Percentiles rank a stretch among this genome's conserved stretches.
Conservation (phyloP, 78 protist species). For the Cavenderia fasciculata region DNA sequence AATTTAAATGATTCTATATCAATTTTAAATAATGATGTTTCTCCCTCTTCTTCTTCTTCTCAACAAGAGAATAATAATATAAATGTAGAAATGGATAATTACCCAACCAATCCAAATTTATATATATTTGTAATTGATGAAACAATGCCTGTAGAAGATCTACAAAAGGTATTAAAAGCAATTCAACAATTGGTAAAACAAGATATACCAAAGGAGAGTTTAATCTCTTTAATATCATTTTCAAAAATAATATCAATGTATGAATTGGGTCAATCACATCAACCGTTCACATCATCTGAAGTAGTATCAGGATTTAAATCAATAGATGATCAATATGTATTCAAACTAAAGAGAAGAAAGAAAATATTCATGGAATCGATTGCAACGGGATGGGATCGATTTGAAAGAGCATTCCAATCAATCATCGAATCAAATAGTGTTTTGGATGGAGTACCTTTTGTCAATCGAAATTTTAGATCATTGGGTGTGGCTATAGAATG, state of each 20-base stretch:
- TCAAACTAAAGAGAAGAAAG: not conserved
- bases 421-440: slow-evolving; percentile 10
- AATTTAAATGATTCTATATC: too few relatives aligned
- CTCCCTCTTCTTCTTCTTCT: too few relatives aligned
- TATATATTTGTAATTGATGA: slow-evolving; percentile 68
- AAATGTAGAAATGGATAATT: too few relatives aligned
- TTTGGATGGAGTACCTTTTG: not conserved
- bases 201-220: not conserved
- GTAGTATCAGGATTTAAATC: slow-evolving; percentile 15
- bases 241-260: slow-evolving; percentile 55
- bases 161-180: slow-evolving; percentile 18
- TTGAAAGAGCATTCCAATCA: not conserved
- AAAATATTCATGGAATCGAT: slow-evolving; percentile 22
- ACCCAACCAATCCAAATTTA: not conserved
- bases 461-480: slow-evolving; percentile 9
- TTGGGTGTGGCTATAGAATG: slow-evolving; percentile 52
- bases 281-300: not conserved
- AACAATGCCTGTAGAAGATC: slow-evolving; percentile 16
- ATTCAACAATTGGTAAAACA: not conserved
- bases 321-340: not conserved
- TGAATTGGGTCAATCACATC: slow-evolving; percentile 8
- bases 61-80: too few relatives aligned
- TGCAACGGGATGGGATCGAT: not conserved
- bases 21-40: too few relatives aligned
- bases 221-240: slow-evolving; percentile 15